Base-by-base conservation (phyloP, 768 basidiomycete species). In the Phylloporus rhodoxanthus region DNA sequence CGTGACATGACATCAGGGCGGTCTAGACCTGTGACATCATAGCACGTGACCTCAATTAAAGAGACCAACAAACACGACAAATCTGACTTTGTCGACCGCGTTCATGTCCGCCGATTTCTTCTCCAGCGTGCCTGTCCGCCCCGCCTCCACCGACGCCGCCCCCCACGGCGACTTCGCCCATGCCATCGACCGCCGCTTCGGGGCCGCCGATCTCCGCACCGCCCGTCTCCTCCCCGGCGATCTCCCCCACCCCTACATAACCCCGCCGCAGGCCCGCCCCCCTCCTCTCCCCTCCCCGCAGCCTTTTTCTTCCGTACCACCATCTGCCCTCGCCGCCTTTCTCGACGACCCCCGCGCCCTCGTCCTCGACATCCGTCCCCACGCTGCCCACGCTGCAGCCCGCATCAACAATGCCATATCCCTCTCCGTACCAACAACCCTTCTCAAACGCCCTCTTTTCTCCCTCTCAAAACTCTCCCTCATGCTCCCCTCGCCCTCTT, bases 381-480 rank as follows among this genome's bases (percentile, higher is more conserved):
- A 89, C 68, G 84, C 85, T 15, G 80, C 85, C 7, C 85, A 81
- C 65, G 68, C 80, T 6, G 61, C 76, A 8, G 81, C 82, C 20
- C 84, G 91, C 43, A 57, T 96, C 26, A 76, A 77, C 34, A 59
- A 68, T 42, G 84, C 92, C 8, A 72, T 96, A 46, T 91, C 91
- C 42, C 79, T 98, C 54, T 89, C 88, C 41, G 88, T 96, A 5
- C 94, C 95, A 1, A 92, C 94, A 3, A 97, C 93, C 0, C 84
- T 97, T 19, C 84, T 98, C 63, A 92, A 91, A 55, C 84, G 94
- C 0, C 92, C 92, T 1, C 75, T 84, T 3, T 95, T 92, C 71
- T 84, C 88, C 23, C 76, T 95, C 8, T 74, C 81, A 36, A 83
- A 83, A 36, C 77, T 98, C 23, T 71, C 79, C 7, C 80, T 81